Percentiles rank a stretch among this genome's conserved stretches.
Conservation (phyloP, 1,139 yeast genomes). For the Yamadazyma aaseri region DNA sequence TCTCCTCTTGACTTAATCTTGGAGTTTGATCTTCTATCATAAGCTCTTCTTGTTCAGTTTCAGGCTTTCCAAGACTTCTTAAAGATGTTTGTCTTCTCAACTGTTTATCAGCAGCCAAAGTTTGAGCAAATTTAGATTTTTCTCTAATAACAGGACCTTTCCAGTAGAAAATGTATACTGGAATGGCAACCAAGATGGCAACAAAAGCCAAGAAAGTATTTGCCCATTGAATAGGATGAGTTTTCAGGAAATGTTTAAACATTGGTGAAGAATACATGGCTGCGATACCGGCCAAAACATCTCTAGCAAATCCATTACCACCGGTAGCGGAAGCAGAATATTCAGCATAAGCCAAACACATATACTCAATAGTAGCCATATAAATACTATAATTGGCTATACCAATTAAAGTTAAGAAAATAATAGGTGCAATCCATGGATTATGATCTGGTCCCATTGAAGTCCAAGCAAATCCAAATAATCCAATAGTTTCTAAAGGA, state of each 20-base stretch:
- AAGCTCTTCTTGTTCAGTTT: conserved; percentile 13
- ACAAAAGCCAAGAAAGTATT: conserved; percentile 33
- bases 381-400: conserved; percentile 36
- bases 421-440: conserved; percentile 39
- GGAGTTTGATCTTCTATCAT: conserved; percentile 10
- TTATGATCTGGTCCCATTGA: conserved; percentile 29
- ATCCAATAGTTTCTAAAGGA: conserved; percentile 34
- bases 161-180: conserved; percentile 30
- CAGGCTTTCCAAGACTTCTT: conserved; percentile 9
- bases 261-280: conserved; percentile 36
- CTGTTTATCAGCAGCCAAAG: conserved; percentile 27
- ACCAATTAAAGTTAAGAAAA: conserved; percentile 31
- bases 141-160: conserved; percentile 27
- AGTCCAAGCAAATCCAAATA: conserved; percentile 40
- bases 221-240: conserved; percentile 32
- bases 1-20: background rate
- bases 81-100: conserved; percentile 16
- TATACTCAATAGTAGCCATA: conserved; percentile 39
- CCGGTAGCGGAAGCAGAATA: conserved; percentile 42
- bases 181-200: conserved; percentile 27
- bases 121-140: conserved; percentile 27
- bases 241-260: conserved; percentile 27
- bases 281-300: conserved; percentile 35
- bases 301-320: conserved; percentile 41
- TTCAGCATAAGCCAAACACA: conserved; percentile 40